Conservation (phyloP, 192 early-diverging fungal genomes). For the Coemansia sp. region DNA sequence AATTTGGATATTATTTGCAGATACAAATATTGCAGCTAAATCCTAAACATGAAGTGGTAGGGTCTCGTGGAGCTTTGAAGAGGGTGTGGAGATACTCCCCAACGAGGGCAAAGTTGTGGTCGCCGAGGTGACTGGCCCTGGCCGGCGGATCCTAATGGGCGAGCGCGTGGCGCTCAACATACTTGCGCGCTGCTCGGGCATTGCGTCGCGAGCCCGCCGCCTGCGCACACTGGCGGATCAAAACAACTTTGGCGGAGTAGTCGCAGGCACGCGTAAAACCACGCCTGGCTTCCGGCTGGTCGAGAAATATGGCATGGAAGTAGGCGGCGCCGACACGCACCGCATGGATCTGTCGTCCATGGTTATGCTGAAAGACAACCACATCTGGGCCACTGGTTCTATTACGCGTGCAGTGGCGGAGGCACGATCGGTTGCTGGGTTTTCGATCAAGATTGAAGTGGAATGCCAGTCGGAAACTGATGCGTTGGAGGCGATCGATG, state of each 20-base stretch:
- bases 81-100: conserved; percentile 82
- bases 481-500: conserved; percentile 92
- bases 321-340: conserved; percentile 96
- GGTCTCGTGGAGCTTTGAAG: conserved; percentile 81
- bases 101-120: conserved; percentile 56
- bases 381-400: conserved; percentile 91
- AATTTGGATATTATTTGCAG: not conserved
- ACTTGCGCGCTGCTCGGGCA: conserved; percentile 89
- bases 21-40: not conserved
- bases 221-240: conserved; percentile 63
- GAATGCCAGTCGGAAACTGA: conserved; percentile 92
- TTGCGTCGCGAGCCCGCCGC: conserved; percentile 67
- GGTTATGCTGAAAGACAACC: conserved; percentile 99
- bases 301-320: conserved; percentile 96
- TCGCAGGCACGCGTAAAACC: conserved; percentile 97
- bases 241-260: conserved; percentile 74
- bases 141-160: conserved; percentile 82
- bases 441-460: conserved; percentile 95
- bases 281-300: conserved; percentile 97
- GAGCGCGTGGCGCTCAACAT: conserved; percentile 95
- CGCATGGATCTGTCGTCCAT: conserved; percentile 95
- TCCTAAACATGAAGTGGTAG: conserved; percentile 16
- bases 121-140: conserved; percentile 80
- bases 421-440: conserved; percentile 82
- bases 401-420: conserved; percentile 85